A percentile compares a stretch with the other conserved stretches of the same genome.
These are phyloP conservation scores for Bipolaris zeicola DNA, from an alignment of 2,329 filamentous ascomycete genomes.

Conservation along the genomic window DNA sequence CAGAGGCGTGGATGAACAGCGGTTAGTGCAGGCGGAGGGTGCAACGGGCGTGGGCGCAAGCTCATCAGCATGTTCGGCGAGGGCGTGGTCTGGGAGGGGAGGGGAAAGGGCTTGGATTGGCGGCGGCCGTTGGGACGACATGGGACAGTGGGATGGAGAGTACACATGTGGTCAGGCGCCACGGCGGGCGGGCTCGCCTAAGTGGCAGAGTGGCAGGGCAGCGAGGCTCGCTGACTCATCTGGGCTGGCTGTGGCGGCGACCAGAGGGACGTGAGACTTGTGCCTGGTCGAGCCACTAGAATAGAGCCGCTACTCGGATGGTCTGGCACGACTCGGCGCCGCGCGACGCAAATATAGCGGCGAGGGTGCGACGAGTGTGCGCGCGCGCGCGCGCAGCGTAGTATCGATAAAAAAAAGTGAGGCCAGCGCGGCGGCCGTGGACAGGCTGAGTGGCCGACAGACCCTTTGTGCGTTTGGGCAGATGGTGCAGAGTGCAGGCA, in stretches of 20 bases:
- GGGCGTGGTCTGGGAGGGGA: background rate
- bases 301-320: constrained; percentile 8
- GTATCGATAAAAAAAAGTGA: constrained; percentile 10
- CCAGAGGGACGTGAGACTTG: background rate
- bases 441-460: too few species aligned
- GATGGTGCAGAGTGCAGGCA: constrained; percentile 8
- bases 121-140: background rate
- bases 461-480: background rate
- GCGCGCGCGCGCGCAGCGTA: constrained; percentile 9
- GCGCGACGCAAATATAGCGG: constrained; percentile 7
- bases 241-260: constrained; percentile 11
- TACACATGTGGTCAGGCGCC: constrained; percentile 14
- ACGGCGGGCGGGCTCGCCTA: background rate
- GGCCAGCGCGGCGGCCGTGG: background rate
- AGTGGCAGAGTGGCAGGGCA: background rate
- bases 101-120: background rate
- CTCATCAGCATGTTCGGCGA: background rate
- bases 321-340: constrained; percentile 6
- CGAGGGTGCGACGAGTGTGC: constrained; percentile 4
- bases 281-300: constrained; percentile 7
- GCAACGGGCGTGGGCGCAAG: background rate
- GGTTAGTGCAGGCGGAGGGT: background rate
- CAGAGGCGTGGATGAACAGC: background rate
- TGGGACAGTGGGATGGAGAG: constrained; percentile 1
- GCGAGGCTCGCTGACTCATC: background rate